These are phyloP conservation scores for Ceratocystis alfenasii DNA, from an alignment of 2,329 filamentous ascomycete species.

Conservation along the genomic window DNA sequence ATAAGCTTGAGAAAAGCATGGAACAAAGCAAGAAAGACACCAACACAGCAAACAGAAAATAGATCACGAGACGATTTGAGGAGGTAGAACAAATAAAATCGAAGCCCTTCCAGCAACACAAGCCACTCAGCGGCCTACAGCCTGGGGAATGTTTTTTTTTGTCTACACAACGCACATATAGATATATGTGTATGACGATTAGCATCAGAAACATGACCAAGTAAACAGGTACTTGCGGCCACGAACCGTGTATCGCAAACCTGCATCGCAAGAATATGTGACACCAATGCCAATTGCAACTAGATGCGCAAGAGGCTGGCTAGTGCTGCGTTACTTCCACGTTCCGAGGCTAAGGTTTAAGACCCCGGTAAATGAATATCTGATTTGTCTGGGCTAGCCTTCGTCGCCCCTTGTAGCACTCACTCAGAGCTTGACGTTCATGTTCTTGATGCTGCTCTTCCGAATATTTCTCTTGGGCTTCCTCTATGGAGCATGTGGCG, in stretches of 20 bases:
- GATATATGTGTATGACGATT: neutral
- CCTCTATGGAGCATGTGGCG: too few species aligned
- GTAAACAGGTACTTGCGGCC: neutral
- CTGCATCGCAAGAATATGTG: too few species aligned
- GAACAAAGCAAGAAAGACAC: neutral
- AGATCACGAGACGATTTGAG: neutral
- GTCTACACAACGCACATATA: neutral
- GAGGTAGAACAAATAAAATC: neutral
- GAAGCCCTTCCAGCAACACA: neutral
- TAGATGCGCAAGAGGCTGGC: too few species aligned
- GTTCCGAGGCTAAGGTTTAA: neutral
- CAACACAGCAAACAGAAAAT: neutral
- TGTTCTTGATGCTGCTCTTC: too few species aligned
- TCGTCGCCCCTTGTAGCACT: too few species aligned
- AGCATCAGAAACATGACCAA: neutral
- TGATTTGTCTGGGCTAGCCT: too few species aligned
- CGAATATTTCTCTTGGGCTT: too few species aligned
- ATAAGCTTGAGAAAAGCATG: neutral
- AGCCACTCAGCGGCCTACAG: neutral
- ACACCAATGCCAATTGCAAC: too few species aligned
- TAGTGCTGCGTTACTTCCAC: too few species aligned
- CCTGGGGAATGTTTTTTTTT: too few species aligned
- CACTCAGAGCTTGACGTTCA: too few species aligned
- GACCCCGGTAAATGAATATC: neutral
- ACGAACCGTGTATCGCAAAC: too few species aligned